These are phyloP conservation scores for Carpinus viminea DNA, from an alignment of 306 rosid species.

Conservation along the genomic window DNA sequence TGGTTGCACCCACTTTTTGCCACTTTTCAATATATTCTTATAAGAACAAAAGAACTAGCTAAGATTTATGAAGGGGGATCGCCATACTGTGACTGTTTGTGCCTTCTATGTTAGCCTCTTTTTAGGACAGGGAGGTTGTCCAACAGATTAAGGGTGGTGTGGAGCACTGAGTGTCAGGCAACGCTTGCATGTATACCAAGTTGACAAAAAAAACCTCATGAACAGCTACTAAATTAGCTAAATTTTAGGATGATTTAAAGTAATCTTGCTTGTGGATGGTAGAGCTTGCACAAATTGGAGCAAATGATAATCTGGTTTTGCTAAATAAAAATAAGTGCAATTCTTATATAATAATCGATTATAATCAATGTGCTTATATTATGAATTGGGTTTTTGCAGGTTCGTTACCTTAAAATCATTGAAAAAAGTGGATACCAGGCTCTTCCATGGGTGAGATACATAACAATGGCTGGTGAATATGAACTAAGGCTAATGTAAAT, in stretches of 20 bases:
- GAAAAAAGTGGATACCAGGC: slow-evolving; percentile 98
- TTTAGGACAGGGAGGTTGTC: no score
- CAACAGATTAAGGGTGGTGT: no score
- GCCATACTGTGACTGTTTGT: not conserved
- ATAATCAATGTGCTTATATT: slow-evolving; percentile 8
- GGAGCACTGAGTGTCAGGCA: no score
- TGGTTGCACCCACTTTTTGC: not conserved
- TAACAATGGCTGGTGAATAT: slow-evolving; percentile 98
- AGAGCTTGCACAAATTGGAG: no score
- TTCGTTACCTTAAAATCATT: slow-evolving; percentile 90
- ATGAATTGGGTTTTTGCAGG: slow-evolving; percentile 47
- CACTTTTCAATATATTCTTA: not conserved
- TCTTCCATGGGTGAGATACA: slow-evolving; percentile 99
- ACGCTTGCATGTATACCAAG: not conserved
- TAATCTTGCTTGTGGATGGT: no score
- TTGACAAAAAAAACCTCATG: not conserved
- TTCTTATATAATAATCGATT: not conserved
- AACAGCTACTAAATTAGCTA: not conserved
- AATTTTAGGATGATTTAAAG: not conserved
- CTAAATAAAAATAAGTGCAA: not conserved
- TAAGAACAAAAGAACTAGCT: not conserved
- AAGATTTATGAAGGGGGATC: not conserved
- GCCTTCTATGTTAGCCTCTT: no score
- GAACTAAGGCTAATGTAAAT: slow-evolving; percentile 81
- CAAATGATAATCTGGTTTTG: not conserved